A percentile compares a stretch with the other conserved stretches of the same genome.
phyloP scores from a whole-genome alignment of 2,329 filamentous ascomycete species.

The Colletotrichum tropicicola region DNA sequence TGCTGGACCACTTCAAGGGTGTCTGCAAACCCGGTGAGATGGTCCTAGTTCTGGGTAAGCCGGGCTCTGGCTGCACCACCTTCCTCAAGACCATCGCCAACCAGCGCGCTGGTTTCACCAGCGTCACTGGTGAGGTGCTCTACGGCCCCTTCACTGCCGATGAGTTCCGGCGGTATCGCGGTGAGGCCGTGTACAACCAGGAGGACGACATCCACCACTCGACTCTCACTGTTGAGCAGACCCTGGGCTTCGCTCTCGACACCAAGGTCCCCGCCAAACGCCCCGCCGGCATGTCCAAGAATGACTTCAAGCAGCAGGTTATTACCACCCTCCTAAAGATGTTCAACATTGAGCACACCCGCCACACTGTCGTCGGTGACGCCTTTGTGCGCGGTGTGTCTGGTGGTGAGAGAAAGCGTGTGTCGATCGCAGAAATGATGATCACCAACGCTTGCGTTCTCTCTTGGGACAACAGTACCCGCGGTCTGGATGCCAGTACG shows the following conservation, averaged over 20 bases:
- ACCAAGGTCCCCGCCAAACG: slow-evolving; percentile 86
- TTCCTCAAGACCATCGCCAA: slow-evolving; percentile 76
- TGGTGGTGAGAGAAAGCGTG: slow-evolving; percentile 82
- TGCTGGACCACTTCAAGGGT: slow-evolving; percentile 77
- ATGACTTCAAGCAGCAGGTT: slow-evolving; percentile 80
- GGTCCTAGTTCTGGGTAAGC: slow-evolving; percentile 83
- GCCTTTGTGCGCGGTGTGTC: slow-evolving; percentile 82
- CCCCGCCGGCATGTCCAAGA: slow-evolving; percentile 76
- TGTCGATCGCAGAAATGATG: slow-evolving; percentile 86
- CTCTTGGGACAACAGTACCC: slow-evolving; percentile 80
- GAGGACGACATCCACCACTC: slow-evolving; percentile 89
- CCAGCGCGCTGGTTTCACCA: slow-evolving; percentile 66
- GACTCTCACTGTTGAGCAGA: slow-evolving; percentile 88
- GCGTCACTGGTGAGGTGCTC: slow-evolving; percentile 72
- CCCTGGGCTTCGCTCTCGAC: slow-evolving; percentile 84
- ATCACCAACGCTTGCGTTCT: slow-evolving; percentile 76
- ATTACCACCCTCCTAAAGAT: slow-evolving; percentile 82
- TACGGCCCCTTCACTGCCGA: slow-evolving; percentile 79
- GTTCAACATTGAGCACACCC: slow-evolving; percentile 93
- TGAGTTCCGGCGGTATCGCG: slow-evolving; percentile 79
- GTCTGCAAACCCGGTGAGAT: slow-evolving; percentile 85
- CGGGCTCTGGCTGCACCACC: slow-evolving; percentile 77
- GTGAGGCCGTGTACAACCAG: slow-evolving; percentile 86
- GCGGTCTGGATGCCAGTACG: slow-evolving; percentile 74
- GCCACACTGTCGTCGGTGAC: slow-evolving; percentile 85